Evolutionary conservation across 345 rosid species (phyloP).

Genomic region (Turnera subulata): DNA sequence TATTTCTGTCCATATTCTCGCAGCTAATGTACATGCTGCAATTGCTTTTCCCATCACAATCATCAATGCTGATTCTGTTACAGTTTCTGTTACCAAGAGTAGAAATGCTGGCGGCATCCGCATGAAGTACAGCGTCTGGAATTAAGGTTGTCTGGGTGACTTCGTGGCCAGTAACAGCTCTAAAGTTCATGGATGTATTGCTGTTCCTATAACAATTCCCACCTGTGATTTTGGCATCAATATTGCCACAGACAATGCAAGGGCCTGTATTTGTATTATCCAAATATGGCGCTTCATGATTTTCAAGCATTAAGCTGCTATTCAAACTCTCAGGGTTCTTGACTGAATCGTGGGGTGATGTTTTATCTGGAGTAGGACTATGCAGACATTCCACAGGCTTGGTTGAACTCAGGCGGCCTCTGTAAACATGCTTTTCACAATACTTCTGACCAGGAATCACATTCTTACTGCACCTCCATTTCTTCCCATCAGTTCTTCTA

Average conservation of each 20-base stretch:
- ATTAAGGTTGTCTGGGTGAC: background rate
- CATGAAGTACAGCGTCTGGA: background rate
- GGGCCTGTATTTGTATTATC: constrained; percentile 13
- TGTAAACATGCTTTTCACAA: constrained; percentile 64
- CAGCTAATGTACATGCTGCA: constrained; percentile 12
- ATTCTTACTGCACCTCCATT: constrained; percentile 59
- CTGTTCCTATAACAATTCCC: background rate
- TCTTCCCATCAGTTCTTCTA: constrained; percentile 82
- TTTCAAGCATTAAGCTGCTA: background rate
- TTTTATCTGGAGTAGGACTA: constrained; percentile 13
- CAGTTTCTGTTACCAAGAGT: background rate
- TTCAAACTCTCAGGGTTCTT: constrained; percentile 20
- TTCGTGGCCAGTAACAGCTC: background rate
- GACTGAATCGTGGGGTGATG: constrained; percentile 11
- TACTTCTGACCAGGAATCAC: constrained; percentile 56
- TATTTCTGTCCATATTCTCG: constrained; percentile 6
- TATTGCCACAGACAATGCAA: constrained; percentile 12
- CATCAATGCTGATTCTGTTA: constrained; percentile 6
- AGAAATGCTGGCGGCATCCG: constrained; percentile 4
- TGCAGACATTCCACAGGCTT: constrained; percentile 71
- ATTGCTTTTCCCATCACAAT: constrained; percentile 15
- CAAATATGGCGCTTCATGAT: constrained; percentile 13
- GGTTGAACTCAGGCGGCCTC: constrained; percentile 83
- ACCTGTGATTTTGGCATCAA: background rate
- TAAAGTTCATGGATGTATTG: background rate